These are phyloP conservation scores for Sindora glabra DNA, from an alignment of 306 rosid species.

Conservation along the genomic window DNA sequence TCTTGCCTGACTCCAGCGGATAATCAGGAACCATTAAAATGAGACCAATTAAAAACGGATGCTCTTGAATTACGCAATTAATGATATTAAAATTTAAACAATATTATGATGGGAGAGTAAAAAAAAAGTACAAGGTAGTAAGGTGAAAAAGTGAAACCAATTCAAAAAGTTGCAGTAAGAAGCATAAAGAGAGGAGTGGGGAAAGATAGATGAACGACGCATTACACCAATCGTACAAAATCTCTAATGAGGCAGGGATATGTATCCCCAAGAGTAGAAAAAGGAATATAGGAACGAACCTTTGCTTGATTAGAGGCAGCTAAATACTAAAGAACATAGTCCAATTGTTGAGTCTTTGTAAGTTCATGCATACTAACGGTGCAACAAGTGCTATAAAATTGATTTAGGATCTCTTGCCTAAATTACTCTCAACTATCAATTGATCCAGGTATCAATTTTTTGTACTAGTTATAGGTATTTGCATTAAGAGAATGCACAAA, in stretches of 20 bases:
- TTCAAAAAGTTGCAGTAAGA: background rate
- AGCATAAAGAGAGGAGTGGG: conserved; percentile 12
- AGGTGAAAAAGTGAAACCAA: background rate
- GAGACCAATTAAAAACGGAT: conserved; percentile 94
- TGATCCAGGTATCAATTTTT: too few species aligned
- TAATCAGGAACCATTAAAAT: conserved; percentile 98
- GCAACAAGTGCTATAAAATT: too few species aligned
- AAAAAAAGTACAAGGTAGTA: background rate
- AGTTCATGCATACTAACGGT: too few species aligned
- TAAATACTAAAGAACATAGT: too few species aligned
- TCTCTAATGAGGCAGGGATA: background rate
- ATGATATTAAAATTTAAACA: background rate
- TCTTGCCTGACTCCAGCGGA: conserved; percentile 94
- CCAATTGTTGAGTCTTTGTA: too few species aligned
- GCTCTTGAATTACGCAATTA: conserved; percentile 58
- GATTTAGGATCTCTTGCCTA: too few species aligned
- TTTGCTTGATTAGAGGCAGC: conserved; percentile 93
- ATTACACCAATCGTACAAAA: background rate
- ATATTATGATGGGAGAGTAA: background rate
- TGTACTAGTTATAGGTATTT: too few species aligned
- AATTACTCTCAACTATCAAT: too few species aligned
- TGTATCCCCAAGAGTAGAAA: conserved; percentile 1
- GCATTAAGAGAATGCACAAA: too few species aligned
- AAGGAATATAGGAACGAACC: conserved; percentile 36
- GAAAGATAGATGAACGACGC: background rate